Evolutionary conservation across 176 grass and related monocot species (phyloP), one percentile per base, ranked within the genome.

Genomic region (Metroxylon sagu): DNA sequence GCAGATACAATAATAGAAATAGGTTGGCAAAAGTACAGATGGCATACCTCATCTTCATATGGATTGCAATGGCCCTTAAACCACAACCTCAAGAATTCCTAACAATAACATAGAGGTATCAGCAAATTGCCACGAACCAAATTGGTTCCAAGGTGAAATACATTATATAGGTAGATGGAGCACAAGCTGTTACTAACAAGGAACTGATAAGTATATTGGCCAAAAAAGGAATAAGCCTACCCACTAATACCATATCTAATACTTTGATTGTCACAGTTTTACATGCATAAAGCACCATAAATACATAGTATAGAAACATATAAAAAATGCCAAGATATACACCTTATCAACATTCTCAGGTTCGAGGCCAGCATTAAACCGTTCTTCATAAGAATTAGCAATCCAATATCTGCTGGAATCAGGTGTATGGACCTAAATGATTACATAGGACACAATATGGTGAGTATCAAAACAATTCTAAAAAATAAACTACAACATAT

Each of bases 271-370:
- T 39, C 7, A 39, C 7, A 1, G 8, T 39, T 39, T 39, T 39
- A 39, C 31, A 39, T 39, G 7, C 31, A 39, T 39, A 39, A 39
- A 39, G 7, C 31, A 39, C 6, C 31, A 39, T 10, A 53, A n/a
- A 68, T 15, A 17, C 18, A 15, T 5, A 48, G 43, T 17, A 54
- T 79, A 53, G 6, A 1, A 52, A 56, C 0, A 16, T 3, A 7
- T 49, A 50, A 77, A 52, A 4, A 69, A 29, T 49, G 25, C 65
- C 25, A 49, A 21, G 15, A 21, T 56, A 31, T 16, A 57, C 74
- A 97, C 93, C 93, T 97, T 97, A 66, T 97, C 87, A 64, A 97
- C 87, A 63, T 88, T 97, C 85, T 97, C 87, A 83, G 93, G 93
- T 75, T 97, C 93, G 55, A 88, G 66, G 30, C 76, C 70, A 77